These are phyloP conservation scores for Ettlia oleoabundans DNA, from an alignment of 139 green algal genomes.

Conservation along the genomic window DNA sequence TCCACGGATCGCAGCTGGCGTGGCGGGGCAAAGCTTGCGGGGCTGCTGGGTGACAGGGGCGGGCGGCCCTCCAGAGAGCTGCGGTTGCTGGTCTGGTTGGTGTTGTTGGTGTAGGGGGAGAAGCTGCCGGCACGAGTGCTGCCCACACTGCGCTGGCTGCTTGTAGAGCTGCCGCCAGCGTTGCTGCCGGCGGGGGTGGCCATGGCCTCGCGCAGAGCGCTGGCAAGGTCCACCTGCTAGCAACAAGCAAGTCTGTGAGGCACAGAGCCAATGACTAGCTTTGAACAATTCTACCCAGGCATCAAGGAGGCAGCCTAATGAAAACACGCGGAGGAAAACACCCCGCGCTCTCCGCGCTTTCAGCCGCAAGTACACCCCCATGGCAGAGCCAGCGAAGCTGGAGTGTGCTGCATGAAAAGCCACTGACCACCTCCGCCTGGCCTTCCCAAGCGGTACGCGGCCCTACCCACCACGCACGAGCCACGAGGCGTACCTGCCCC, in stretches of 20 bases:
- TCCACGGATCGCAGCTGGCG: too few species aligned
- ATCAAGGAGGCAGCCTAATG: too few species aligned
- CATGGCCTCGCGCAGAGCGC: not conserved
- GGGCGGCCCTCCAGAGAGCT: conserved; percentile 6
- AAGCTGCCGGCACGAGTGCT: not conserved
- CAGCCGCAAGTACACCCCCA: too few species aligned
- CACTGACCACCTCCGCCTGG: not conserved
- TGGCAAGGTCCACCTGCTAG: not conserved
- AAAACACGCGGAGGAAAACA: too few species aligned
- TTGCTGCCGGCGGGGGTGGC: not conserved
- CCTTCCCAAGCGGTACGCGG: too few species aligned
- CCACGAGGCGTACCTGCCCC: not conserved
- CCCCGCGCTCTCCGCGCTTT: too few species aligned
- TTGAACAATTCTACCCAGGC: too few species aligned
- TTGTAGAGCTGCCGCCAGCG: not conserved
- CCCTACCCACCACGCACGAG: too few species aligned
- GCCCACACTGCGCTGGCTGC: too few species aligned
- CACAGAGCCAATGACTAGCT: too few species aligned
- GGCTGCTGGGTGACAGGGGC: not conserved
- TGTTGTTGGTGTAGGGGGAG: not conserved
- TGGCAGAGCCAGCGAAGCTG: too few species aligned
- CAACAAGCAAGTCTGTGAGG: not conserved
- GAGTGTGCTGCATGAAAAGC: too few species aligned
- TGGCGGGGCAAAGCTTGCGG: not conserved
- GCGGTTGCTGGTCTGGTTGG: not conserved